Evolutionary conservation across 2,329 filamentous ascomycete genomes (phyloP).

Genomic region (Myriangium duriaei): DNA sequence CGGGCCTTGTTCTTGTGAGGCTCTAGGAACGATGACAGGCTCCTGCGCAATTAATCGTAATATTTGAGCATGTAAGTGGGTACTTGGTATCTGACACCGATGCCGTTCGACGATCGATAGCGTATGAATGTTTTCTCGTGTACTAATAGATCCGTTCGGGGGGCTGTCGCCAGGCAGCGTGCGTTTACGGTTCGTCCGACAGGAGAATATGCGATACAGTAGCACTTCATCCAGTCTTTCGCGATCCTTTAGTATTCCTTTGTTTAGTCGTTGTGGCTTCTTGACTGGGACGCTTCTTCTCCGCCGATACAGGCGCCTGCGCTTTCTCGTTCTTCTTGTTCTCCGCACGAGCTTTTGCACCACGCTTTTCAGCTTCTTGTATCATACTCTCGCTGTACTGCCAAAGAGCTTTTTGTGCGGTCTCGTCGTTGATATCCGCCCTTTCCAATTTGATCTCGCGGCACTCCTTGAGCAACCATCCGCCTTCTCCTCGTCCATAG

Average conservation of each 20-base stretch:
- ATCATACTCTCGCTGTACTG: constrained; percentile 76
- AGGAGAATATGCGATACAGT: too few relatives aligned
- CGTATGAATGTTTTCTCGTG: too few relatives aligned
- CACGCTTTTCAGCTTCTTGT: constrained; percentile 67
- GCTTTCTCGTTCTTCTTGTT: constrained; percentile 39
- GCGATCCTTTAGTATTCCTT: constrained; percentile 1
- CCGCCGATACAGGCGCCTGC: constrained; percentile 24
- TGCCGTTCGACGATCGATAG: too few relatives aligned
- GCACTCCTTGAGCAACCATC: constrained; percentile 79
- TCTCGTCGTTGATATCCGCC: constrained; percentile 65
- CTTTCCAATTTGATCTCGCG: constrained; percentile 59
- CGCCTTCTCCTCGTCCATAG: constrained; percentile 52
- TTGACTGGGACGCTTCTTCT: constrained; percentile 10
- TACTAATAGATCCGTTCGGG: too few relatives aligned
- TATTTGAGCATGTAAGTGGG: too few relatives aligned
- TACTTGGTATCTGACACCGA: too few relatives aligned
- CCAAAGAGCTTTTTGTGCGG: constrained; percentile 75
- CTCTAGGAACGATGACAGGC: too few relatives aligned
- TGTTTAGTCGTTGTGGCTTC: constrained; percentile 1
- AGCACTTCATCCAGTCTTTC: constrained; percentile 4
- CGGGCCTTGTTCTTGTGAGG: too few relatives aligned
- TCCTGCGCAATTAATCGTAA: too few relatives aligned
- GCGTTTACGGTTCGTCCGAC: too few relatives aligned
- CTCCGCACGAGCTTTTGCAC: constrained; percentile 49
- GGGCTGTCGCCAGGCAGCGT: too few relatives aligned